Percentiles rank a stretch among this genome's conserved stretches.
Conservation (phyloP, 345 rosid genomes). For the Barbarea vulgaris region DNA sequence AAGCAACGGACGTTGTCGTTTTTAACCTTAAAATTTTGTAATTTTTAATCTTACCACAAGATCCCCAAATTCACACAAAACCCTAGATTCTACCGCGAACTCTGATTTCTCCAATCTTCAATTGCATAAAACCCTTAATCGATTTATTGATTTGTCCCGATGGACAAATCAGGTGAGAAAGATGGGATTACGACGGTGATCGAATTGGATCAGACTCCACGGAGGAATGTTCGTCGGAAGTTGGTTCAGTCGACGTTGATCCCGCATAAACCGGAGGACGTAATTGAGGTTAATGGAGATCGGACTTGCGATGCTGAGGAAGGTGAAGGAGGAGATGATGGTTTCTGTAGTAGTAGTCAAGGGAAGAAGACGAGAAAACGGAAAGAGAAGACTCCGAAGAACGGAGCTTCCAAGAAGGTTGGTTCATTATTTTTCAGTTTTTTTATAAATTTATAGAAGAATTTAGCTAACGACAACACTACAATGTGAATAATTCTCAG, state of each 20-base stretch:
- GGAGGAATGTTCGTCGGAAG: conserved; percentile 56
- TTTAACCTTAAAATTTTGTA: conserved; percentile 20
- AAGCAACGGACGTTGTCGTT: neutral
- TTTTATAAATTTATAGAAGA: neutral
- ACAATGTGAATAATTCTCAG: neutral
- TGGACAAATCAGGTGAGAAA: conserved; percentile 35
- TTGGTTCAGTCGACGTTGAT: conserved; percentile 79
- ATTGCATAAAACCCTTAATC: conserved; percentile 5
- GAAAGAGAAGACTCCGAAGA: conserved; percentile 54
- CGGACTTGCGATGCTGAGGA: conserved; percentile 35
- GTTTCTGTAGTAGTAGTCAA: conserved; percentile 58
- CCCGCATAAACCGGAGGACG: conserved; percentile 52
- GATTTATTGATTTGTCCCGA: conserved; percentile 16
- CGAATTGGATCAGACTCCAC: conserved; percentile 36
- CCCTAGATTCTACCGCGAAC: conserved; percentile 28
- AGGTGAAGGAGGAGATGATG: conserved; percentile 49
- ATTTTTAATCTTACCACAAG: neutral
- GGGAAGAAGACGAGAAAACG: conserved; percentile 56
- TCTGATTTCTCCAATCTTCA: conserved; percentile 8
- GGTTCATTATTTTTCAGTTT: neutral
- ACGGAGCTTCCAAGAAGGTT: conserved; percentile 56
- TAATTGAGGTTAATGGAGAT: conserved; percentile 40
- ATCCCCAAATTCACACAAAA: conserved; percentile 37
- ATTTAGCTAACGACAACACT: conserved; percentile 10
- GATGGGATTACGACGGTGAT: conserved; percentile 25